Evolutionary conservation across 768 basidiomycete genomes (phyloP).

Genomic region (Tricholoma matsutake): DNA sequence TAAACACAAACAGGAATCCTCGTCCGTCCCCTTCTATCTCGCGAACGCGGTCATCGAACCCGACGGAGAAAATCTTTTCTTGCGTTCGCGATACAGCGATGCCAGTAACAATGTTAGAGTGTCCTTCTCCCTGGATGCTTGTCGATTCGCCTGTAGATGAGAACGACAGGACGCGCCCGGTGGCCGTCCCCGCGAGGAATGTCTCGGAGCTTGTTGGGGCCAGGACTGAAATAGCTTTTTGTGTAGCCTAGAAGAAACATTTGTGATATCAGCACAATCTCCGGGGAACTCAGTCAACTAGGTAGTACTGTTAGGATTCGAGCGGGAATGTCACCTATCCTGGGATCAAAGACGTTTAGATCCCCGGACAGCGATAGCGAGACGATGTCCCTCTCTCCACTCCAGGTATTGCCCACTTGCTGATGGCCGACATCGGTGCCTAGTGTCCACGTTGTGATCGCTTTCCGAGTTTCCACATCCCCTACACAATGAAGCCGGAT

Average conservation of each 20-base stretch:
- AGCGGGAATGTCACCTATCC: constrained; percentile 57
- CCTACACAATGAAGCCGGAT: constrained; percentile 38
- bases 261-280: not conserved
- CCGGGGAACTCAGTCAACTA: not conserved
- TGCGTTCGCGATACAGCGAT: constrained; percentile 47
- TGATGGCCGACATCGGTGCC: constrained; percentile 76
- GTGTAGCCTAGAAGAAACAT: constrained; percentile 55
- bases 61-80: constrained; percentile 60
- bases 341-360: constrained; percentile 78
- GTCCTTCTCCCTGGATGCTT: constrained; percentile 58
- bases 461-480: constrained; percentile 76
- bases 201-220: constrained; percentile 46
- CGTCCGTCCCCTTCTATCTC: constrained; percentile 51
- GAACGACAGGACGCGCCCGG: constrained; percentile 72
- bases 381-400: constrained; percentile 62
- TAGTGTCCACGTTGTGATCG: constrained; percentile 63
- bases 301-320: constrained; percentile 55
- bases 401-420: constrained; percentile 90
- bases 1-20: constrained; percentile 47
- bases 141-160: constrained; percentile 43
- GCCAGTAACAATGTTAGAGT: constrained; percentile 67
- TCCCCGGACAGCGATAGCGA: constrained; percentile 83
- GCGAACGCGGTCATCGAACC: constrained; percentile 77
- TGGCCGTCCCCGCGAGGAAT: constrained; percentile 78
- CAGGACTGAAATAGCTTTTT: constrained; percentile 74